Percentiles rank a stretch among this genome's conserved stretches.
phyloP scores from a whole-genome alignment of 495 filamentous ascomycete genomes.

The Aspergillus heteromorphus region DNA sequence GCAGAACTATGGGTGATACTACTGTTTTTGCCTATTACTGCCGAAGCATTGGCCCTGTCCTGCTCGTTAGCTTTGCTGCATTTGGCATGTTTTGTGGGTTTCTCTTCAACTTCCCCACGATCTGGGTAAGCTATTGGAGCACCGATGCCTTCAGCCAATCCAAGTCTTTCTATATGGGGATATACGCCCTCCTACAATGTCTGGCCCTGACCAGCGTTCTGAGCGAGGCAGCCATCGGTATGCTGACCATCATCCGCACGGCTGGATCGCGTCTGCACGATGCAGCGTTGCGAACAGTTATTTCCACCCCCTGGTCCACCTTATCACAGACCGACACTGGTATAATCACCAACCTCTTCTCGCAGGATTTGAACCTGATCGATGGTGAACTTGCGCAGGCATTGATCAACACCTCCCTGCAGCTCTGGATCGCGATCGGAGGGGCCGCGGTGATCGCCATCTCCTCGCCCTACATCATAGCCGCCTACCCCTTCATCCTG shows the following conservation, averaged over 20 bases:
- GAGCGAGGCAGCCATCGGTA: no score
- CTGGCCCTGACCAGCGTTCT: no score
- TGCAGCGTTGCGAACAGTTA: background rate
- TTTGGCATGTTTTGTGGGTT: no score
- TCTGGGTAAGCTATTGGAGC: no score
- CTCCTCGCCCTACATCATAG: background rate
- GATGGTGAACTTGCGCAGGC: background rate
- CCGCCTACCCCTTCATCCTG: background rate
- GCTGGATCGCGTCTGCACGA: background rate
- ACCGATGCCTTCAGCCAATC: no score
- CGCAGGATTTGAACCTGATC: background rate
- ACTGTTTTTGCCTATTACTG: no score
- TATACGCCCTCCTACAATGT: no score
- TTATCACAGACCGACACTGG: slow-evolving; percentile 11
- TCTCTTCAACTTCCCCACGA: no score
- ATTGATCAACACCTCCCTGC: background rate
- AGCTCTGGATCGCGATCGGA: background rate
- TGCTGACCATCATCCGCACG: background rate
- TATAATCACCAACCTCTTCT: background rate
- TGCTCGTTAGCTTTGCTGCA: no score
- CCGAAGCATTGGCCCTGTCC: no score
- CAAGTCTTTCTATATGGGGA: no score
- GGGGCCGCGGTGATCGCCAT: background rate
- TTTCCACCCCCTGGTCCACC: background rate
- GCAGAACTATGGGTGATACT: no score